Base-by-base conservation (phyloP, 768 basidiomycete genomes). In the Tephrocybe sp. region DNA sequence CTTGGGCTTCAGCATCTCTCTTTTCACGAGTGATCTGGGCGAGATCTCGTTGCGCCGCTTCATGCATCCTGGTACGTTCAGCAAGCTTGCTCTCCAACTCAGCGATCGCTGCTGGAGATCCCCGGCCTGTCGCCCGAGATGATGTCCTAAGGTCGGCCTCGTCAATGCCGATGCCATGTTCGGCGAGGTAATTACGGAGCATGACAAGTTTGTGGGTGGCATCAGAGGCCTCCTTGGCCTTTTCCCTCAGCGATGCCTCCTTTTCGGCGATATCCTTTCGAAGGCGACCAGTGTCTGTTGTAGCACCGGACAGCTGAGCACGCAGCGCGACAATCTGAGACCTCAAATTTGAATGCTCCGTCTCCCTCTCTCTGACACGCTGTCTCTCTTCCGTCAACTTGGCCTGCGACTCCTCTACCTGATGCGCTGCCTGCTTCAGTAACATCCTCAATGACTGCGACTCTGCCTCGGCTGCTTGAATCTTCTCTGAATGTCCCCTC, bases 151-250 rank as follows among this genome's bases (percentile, higher is more conserved):
- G 57, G 30, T 87, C 82, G 42, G 85, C 87, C 16, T 91, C 90
- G 46, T 88, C 86, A 16, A 88, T 70, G 22, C 77, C 77, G 45
- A 98, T 79, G 13, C 94, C 95, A 61, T 89, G 85, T 61, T 98
- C 97, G 18, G 84, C 82, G 40, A 98, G 77, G 62, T 97, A 85
- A 62, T 83, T 88, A 39, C 92, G 84, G 50, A 98, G 73, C 73
- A 91, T 86, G 21, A 75, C 79, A 56, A 90, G 71, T 52, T 90
- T 88, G 53, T 93, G 71, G 50, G 79, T 82, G 1, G 83, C 72
- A 51, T 93, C 89, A 0, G 84, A 73, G 0, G 81, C 74, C 40
- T 86, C 81, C 62, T 83, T 83, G 25, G 74, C 57, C 58, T 81
- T 82, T 45, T 88, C 85, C 33, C 68, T 74, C 30, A 91, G 68